Evolutionary conservation across 2,329 filamentous ascomycete species (phyloP), one percentile per base, ranked within the genome.

Genomic region (Chaetomiaceae sp.): DNA sequence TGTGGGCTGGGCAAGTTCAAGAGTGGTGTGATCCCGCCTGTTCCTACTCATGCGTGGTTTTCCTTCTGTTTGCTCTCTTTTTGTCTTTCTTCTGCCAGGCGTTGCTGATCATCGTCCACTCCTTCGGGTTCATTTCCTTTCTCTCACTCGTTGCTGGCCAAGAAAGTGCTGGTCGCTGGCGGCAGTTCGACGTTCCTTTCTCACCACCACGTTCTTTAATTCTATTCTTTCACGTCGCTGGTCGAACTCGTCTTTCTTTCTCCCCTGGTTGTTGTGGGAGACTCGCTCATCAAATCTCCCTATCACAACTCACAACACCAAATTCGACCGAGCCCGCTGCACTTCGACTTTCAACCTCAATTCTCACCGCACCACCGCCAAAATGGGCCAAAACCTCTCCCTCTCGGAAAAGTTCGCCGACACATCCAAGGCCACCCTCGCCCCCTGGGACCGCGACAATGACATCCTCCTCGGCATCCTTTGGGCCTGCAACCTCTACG

Each of bases 331-430:
- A 19, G 23, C 42, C 22, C 8, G n/a, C 15, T 7, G 3, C 19
- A 4, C 23, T 31, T 20, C 29, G 9, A 42, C 34, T 15, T 29
- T 17, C 44, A 37, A n/a, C 44, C 11, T n/a, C n/a, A 8, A 6
- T 29, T 8, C 29, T 12, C 38, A 14, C 25, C 6, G 25, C 9
- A 5, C 25, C 25, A 58, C 51, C 47, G 36, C 12, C 55, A 66
- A 48, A 27, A 75, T 75, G 72, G 72, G 71, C 56, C 62, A 61
- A 55, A 73, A 73, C 50, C 70, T 74, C 25, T 75, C 72, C 2
- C 51, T 59, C n/a, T 67, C 66, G 25, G 51, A 57, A 14, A 64
- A 62, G 17, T 64, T 70, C 39, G 63, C 68, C 34, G 71, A 74
- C 64, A 71, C 66, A 33, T 73, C 70, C 43, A 63, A 60, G 48